Percentiles rank a stretch among this genome's conserved stretches.
These are phyloP conservation scores for Arabis hirsuta DNA, from an alignment of 345 rosid genomes.

Conservation along the genomic window DNA sequence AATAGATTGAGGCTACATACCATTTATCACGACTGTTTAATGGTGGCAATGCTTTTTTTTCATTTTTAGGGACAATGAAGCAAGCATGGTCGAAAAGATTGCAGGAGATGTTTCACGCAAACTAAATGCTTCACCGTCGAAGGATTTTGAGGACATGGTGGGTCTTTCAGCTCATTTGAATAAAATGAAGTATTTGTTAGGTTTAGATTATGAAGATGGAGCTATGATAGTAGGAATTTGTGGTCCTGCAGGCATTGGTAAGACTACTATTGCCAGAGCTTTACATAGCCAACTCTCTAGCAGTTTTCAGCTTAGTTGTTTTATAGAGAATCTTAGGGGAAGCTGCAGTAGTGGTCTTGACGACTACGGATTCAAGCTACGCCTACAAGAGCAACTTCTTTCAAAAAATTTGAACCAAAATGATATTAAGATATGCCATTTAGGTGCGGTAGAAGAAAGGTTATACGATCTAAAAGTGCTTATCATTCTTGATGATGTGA, in stretches of 20 bases:
- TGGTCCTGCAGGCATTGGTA: conserved; percentile 6
- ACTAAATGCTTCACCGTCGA: not conserved
- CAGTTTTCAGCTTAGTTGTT: not conserved
- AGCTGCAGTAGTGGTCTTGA: not conserved
- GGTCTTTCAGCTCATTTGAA: not conserved
- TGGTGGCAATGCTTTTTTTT: not conserved
- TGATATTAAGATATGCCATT: not conserved
- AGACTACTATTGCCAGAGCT: conserved; percentile 5
- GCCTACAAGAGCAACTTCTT: not conserved
- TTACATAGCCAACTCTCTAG: not conserved
- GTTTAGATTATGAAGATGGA: not conserved
- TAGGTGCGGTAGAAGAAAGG: not conserved
- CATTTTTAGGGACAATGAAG: not conserved
- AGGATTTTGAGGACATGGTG: conserved; percentile 2
- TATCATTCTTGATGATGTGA: conserved; percentile 3
- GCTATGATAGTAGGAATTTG: not conserved
- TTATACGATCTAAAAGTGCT: not conserved
- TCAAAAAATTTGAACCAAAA: not conserved
- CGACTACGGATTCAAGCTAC: not conserved
- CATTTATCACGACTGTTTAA: no score
- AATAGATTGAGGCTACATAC: no score
- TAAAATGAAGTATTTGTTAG: not conserved
- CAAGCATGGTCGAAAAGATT: not conserved
- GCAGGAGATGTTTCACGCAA: not conserved
- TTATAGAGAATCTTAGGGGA: not conserved